Conservation (phyloP, 306 rosid species). For the Potentilla sterilis region DNA sequence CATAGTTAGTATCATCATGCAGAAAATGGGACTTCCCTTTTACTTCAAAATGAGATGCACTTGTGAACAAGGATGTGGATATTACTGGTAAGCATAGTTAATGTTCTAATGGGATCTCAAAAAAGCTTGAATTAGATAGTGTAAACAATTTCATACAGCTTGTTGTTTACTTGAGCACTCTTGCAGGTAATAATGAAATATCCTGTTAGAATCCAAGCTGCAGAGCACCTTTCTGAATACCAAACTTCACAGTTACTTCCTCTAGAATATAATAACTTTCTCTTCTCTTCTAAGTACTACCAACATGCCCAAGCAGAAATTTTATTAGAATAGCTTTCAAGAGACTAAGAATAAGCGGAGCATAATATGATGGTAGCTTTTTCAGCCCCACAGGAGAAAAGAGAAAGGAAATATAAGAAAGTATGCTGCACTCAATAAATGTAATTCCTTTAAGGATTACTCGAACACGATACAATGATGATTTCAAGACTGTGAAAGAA, state of each 20-base stretch:
- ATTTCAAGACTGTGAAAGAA: constrained; percentile 49
- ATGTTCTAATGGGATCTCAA: not conserved
- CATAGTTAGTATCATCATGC: not conserved
- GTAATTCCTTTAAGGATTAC: constrained; percentile 40
- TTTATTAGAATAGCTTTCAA: not conserved
- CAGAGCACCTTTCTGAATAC: not conserved
- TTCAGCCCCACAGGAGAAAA: not conserved
- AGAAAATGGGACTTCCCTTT: not conserved
- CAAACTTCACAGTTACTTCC: not conserved
- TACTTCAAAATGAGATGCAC: not conserved
- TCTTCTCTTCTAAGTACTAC: not conserved
- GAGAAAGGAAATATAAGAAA: constrained; percentile 19
- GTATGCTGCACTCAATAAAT: constrained; percentile 41
- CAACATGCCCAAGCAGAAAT: not conserved
- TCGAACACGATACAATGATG: constrained; percentile 35
- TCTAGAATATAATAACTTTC: not conserved
- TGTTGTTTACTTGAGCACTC: not conserved
- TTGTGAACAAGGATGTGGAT: constrained; percentile 1
- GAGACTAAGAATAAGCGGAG: not conserved
- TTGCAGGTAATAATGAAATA: not conserved
- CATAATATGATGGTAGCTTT: not conserved
- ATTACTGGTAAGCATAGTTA: not conserved
- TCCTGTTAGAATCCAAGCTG: not conserved
- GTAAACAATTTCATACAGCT: not conserved
- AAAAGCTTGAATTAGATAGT: not conserved